These are phyloP conservation scores for Thermothelomyces thermophilus DNA, from an alignment of 2,329 filamentous ascomycete species.

Conservation along the genomic window DNA sequence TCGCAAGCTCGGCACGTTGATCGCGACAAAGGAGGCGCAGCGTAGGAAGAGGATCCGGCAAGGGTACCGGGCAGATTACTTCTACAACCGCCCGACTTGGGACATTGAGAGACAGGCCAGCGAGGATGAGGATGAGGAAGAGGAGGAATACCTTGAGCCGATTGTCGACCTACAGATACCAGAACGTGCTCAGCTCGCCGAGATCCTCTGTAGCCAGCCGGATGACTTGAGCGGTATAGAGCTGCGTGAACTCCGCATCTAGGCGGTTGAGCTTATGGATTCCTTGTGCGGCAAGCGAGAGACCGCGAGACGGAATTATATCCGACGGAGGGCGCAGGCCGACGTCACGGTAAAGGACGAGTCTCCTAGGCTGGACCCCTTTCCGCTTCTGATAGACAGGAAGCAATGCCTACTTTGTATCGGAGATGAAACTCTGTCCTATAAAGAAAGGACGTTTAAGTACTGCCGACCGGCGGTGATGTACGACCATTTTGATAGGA, in stretches of 20 bases:
- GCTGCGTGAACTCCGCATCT: neutral
- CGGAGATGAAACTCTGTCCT: neutral
- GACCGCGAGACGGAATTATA: neutral
- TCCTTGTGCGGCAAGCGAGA: neutral
- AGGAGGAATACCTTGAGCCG: conserved; percentile 7
- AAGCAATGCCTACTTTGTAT: neutral
- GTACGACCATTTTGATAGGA: conserved; percentile 1
- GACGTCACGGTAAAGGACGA: neutral
- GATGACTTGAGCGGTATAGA: conserved; percentile 1
- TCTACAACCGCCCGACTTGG: conserved; percentile 21
- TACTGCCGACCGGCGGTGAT: conserved; percentile 1
- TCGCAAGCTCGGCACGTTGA: conserved; percentile 22
- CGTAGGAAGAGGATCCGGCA: conserved; percentile 17
- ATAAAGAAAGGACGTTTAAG: neutral
- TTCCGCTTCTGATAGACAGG: neutral
- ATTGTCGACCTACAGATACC: conserved; percentile 16
- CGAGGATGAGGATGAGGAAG: conserved; percentile 17
- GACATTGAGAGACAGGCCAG: conserved; percentile 25
- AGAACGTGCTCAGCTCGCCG: conserved; percentile 17
- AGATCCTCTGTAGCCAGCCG: conserved; percentile 9
- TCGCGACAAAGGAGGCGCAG: conserved; percentile 22
- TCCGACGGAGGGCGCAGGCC: neutral
- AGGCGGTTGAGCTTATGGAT: neutral
- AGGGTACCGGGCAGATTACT: conserved; percentile 27
- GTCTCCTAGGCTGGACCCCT: neutral